phyloP scores from a whole-genome alignment of 2,329 filamentous ascomycete genomes.

The Penicillium frequentans region DNA sequence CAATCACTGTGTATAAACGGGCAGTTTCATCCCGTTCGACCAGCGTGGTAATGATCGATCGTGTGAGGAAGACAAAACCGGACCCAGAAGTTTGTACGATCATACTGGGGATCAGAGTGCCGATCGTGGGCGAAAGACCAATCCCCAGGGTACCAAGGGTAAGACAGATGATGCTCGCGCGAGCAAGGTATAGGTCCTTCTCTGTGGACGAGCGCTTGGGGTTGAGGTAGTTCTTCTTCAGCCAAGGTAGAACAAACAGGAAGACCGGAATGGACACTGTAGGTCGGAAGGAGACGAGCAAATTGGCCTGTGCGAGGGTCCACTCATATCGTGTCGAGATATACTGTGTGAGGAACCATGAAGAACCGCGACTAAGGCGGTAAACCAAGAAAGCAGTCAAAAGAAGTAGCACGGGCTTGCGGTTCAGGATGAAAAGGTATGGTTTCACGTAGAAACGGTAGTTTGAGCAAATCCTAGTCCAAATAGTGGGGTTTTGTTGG shows the following conservation, averaged over 20 bases:
- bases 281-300: conserved; percentile 49
- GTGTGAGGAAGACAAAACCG: conserved; percentile 49
- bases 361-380: conserved; percentile 49
- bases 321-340: conserved; percentile 53
- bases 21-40: conserved; percentile 51
- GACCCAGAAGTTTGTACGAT: conserved; percentile 51
- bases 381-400: conserved; percentile 50
- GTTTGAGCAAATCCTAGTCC: conserved; percentile 15
- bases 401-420: conserved; percentile 43
- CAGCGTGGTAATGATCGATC: conserved; percentile 49
- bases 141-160: conserved; percentile 48
- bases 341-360: conserved; percentile 52
- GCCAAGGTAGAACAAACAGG: conserved; percentile 45
- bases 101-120: conserved; percentile 45
- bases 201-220: conserved; percentile 38
- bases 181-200: conserved; percentile 50
- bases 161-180: conserved; percentile 46
- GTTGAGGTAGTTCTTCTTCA: conserved; percentile 34
- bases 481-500: conserved; percentile 11
- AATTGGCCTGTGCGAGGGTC: conserved; percentile 46
- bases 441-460: conserved; percentile 32
- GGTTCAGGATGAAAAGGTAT: conserved; percentile 43
- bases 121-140: conserved; percentile 45
- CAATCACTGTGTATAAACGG: conserved; percentile 51
- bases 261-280: conserved; percentile 50